Evolutionary conservation across 1,284 basidiomycete species (phyloP), one percentile per base, ranked within the genome.

Genomic region (Anthracocystis setariae): DNA sequence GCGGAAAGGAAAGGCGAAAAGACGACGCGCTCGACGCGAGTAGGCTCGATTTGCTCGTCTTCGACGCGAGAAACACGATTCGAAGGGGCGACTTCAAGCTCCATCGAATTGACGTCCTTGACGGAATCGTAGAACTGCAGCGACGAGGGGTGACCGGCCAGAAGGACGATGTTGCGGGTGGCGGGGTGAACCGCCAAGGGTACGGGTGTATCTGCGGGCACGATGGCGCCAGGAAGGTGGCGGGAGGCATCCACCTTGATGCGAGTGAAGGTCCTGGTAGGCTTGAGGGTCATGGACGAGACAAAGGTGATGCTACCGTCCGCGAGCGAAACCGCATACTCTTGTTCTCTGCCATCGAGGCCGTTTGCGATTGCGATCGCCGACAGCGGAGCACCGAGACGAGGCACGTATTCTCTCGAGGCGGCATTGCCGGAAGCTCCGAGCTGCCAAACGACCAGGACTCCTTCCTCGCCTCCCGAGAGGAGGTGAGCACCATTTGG

Each of bases 381-480:
- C 2, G 93, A 81, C 25, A 87, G 92, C 3, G 93, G 89, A 1
- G 93, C 91, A 15, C 95, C 94, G 2, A 98, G 87, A 47, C 96
- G 89, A 32, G 96, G 94, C 4, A 98, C 89, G 80, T 92, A 98
- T 57, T 83, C 81, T 13, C 73, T 76, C 0, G 68, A 57, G 35
- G 66, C 66, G 4, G 66, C 71, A 8, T 64, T 72, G 42, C 64
- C 67, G 9, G 71, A 73, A 79, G 94, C 92, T 24, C 57, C 61
- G 9, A 82, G 67, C 54, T 79, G 76, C 96, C 96, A 99, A 56
- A 96, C 90, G 23, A 98, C 95, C 8, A 98, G 85, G 1, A 97
- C 95, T 33, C 92, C 89, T 84, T 98, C 96, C 82, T 98, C 93
- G 43, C 96, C 96, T 72, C 94, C 96, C 54, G 92, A 96, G 46